Evolutionary conservation across 371 early-diverging fungal genomes (phyloP).

Genomic region (Haplosporangium sp.): DNA sequence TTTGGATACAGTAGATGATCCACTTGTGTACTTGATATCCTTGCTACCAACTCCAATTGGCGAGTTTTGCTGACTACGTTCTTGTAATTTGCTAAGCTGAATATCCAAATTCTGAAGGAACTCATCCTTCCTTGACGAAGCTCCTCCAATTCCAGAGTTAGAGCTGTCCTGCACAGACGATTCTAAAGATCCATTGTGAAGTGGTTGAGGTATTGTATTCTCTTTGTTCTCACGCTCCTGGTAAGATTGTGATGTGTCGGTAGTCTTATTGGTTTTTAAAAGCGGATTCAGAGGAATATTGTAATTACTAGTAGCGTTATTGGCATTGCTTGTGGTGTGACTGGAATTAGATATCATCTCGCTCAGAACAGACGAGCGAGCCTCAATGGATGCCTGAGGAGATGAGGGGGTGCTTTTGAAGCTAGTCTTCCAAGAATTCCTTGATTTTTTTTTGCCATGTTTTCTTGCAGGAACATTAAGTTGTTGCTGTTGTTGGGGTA

Average conservation of each 20-base stretch:
- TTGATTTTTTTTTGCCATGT: slow-evolving; percentile 52
- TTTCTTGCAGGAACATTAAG: slow-evolving; percentile 30
- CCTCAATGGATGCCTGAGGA: slow-evolving; percentile 30
- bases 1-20: slow-evolving; percentile 5
- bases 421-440: slow-evolving; percentile 53
- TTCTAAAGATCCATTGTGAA: background rate
- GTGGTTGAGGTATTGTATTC: slow-evolving; percentile 2
- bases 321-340: background rate
- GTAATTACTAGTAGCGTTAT: slow-evolving; percentile 1
- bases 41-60: background rate
- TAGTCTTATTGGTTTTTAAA: background rate
- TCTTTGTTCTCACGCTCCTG: background rate
- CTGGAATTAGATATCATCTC: slow-evolving; percentile 15
- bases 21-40: slow-evolving; percentile 10
- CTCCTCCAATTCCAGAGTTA: background rate
- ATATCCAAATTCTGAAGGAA: slow-evolving; percentile 43
- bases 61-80: slow-evolving; percentile 9
- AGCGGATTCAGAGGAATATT: background rate
- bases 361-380: slow-evolving; percentile 17
- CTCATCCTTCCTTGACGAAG: slow-evolving; percentile 15
- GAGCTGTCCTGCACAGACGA: background rate
- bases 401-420: slow-evolving; percentile 53
- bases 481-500: background rate
- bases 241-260: background rate
- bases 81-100: slow-evolving; percentile 43